Evolutionary conservation across 306 rosid species (phyloP), one percentile per base, ranked within the genome.

Genomic region (Ammopiptanthus mongolicus): DNA sequence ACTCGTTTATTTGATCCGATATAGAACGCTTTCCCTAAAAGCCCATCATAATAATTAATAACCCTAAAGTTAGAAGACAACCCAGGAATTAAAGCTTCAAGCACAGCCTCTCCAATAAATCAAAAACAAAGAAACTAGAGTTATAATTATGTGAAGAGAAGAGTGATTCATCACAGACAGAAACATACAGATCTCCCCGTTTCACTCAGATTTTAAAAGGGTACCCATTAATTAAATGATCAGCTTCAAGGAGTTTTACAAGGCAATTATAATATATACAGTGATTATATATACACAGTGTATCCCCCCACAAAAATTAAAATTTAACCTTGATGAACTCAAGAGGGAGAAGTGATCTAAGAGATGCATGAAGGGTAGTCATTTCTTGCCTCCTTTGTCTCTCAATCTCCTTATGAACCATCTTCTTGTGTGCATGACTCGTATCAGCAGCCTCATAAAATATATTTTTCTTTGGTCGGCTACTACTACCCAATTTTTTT

Each of bases 11-110:
- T 66, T 86, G 88, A 65, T 93, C 95, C 0, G 89, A 81, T 69
- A 76, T 61, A 8, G 96, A 86, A 68, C 96, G 96, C 73, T 86
- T 93, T 76, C 96, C 98, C 98, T 93, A 82, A 65, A 70, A 81
- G 6, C 29, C 63, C 74, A 64, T 34, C 8, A 65, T 1, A 8
- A 53, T 50, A 79, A 73, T 7, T 37, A 37, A 2, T 25, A 31
- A 31, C 73, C 68, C 77, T 18, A 56, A 10, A 47, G 21, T 73
- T 36, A n/a, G 8, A 44, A 10, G n/a, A 12, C 8, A 41, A 23
- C 59, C 72, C 71, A 47, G 15, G n/a, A n/a, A n/a, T n/a, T n/a
- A 36, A 48, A 69, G 5, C 7, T 59, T 19, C 6, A 34, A 57
- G 0, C 44, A 67, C 33, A 50, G 21, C 29, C 22, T 48, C 31